Evolutionary conservation across 169 alveolate genomes (phyloP).

Genomic region (Theileria parva): DNA sequence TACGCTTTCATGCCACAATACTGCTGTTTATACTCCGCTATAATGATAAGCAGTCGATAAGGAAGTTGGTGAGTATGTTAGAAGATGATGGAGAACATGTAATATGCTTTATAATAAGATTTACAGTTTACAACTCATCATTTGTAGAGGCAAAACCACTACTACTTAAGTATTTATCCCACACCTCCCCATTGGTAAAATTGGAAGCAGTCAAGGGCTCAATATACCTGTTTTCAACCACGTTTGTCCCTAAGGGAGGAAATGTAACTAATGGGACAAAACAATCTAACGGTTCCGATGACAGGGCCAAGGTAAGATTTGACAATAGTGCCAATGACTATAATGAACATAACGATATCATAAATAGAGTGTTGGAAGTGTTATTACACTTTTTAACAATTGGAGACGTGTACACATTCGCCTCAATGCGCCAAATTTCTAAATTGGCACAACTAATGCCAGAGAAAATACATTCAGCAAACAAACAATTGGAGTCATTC

Average conservation of each 20-base stretch:
- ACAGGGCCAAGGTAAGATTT: not conserved
- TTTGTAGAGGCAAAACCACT: conserved; percentile 32
- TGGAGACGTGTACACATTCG: conserved; percentile 40
- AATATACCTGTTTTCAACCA: not conserved
- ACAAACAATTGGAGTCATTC: conserved; percentile 87
- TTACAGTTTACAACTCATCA: conserved; percentile 30
- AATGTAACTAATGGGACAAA: conserved; percentile 37
- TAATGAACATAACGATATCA: not conserved
- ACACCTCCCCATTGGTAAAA: conserved; percentile 19
- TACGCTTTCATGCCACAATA: conserved; percentile 93
- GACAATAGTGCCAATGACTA: conserved; percentile 11
- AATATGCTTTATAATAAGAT: conserved; percentile 55
- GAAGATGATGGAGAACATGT: conserved; percentile 39
- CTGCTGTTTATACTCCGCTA: conserved; percentile 88
- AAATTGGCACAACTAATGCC: conserved; percentile 70
- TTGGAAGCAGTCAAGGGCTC: conserved; percentile 53
- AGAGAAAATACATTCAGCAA: conserved; percentile 42
- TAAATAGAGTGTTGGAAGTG: conserved; percentile 11
- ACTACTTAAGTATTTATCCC: conserved; percentile 16
- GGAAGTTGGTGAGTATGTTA: conserved; percentile 54
- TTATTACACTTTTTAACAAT: conserved; percentile 34
- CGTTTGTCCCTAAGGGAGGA: conserved; percentile 29
- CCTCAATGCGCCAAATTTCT: conserved; percentile 67
- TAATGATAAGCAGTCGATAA: conserved; percentile 73
- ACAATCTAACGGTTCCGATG: not conserved